A percentile compares a stretch with the other conserved stretches of the same genome.
Evolutionary conservation across 1,284 basidiomycete species (phyloP).

Genomic region (Marasmius fiardii): DNA sequence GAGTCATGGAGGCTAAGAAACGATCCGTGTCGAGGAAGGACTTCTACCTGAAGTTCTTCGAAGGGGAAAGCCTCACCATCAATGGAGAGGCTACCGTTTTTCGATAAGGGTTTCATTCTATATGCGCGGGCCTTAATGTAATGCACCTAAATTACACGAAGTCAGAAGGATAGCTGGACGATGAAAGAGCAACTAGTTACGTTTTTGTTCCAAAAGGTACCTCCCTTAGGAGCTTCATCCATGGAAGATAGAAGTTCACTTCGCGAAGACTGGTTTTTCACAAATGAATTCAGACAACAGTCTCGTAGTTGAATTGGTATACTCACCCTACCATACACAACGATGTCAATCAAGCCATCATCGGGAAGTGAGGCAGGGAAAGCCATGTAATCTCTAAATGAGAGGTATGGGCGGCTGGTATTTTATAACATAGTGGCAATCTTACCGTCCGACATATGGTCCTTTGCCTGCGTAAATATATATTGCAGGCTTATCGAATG

Average conservation of each 20-base stretch:
- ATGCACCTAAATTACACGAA: conserved; percentile 47
- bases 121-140: conserved; percentile 82
- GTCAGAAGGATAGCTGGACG: conserved; percentile 2
- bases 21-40: conserved; percentile 67
- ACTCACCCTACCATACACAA: conserved; percentile 61
- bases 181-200: conserved; percentile 34
- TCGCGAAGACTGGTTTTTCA: conserved; percentile 46
- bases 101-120: conserved; percentile 61
- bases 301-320: conserved; percentile 14
- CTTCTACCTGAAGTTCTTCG: conserved; percentile 82
- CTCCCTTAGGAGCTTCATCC: conserved; percentile 67
- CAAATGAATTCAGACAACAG: background rate
- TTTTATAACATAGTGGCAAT: background rate
- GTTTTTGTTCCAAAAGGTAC: conserved; percentile 62
- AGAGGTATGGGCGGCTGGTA: conserved; percentile 5
- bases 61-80: conserved; percentile 88
- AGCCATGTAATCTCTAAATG: conserved; percentile 74
- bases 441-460: conserved; percentile 65
- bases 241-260: conserved; percentile 57
- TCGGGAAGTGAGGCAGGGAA: conserved; percentile 81
- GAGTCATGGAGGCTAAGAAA: conserved; percentile 69
- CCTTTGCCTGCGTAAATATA: conserved; percentile 75
- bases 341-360: conserved; percentile 81
- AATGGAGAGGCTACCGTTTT: conserved; percentile 57
- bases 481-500: conserved; percentile 65